A percentile compares a stretch with the other conserved stretches of the same genome.
Conservation (phyloP, 345 rosid species). For the Linum tenue region DNA sequence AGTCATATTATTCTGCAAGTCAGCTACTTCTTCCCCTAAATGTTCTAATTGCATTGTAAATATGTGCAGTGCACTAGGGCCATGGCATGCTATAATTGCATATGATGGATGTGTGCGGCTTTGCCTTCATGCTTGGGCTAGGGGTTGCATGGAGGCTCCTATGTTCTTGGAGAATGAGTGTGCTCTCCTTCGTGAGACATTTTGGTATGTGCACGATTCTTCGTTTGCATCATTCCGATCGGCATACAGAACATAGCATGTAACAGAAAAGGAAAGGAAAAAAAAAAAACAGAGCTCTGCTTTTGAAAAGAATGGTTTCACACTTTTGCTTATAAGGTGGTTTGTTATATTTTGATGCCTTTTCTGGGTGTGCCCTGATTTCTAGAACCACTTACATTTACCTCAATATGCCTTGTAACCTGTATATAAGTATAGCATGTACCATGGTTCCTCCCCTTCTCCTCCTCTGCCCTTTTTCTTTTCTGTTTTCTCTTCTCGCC, state of each 20-base stretch:
- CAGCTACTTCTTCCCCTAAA: too few relatives aligned
- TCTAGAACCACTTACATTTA: not conserved
- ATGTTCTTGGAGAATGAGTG: constrained; percentile 91
- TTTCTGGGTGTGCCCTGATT: not conserved
- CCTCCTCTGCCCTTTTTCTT: not conserved
- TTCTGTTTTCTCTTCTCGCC: not conserved
- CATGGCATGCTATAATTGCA: constrained; percentile 94
- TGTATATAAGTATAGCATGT: not conserved
- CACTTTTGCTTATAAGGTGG: not conserved
- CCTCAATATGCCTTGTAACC: not conserved
- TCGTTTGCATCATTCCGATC: not conserved
- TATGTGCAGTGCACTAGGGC: constrained; percentile 68
- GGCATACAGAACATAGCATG: not conserved
- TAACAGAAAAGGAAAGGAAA: not conserved
- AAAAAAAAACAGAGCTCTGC: not conserved
- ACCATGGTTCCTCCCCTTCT: not conserved
- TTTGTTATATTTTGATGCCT: not conserved
- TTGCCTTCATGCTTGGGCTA: constrained; percentile 98
- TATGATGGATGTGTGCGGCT: constrained; percentile 96
- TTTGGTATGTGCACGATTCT: constrained; percentile 24
- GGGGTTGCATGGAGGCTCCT: constrained; percentile 97
- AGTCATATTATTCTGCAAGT: not conserved
- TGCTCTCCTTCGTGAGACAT: constrained; percentile 70
- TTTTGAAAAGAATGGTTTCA: constrained; percentile 3
- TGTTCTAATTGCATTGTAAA: not conserved